These are phyloP conservation scores for Allodekkera sacchari DNA, from an alignment of 805 yeast genomes.

Conservation along the genomic window DNA sequence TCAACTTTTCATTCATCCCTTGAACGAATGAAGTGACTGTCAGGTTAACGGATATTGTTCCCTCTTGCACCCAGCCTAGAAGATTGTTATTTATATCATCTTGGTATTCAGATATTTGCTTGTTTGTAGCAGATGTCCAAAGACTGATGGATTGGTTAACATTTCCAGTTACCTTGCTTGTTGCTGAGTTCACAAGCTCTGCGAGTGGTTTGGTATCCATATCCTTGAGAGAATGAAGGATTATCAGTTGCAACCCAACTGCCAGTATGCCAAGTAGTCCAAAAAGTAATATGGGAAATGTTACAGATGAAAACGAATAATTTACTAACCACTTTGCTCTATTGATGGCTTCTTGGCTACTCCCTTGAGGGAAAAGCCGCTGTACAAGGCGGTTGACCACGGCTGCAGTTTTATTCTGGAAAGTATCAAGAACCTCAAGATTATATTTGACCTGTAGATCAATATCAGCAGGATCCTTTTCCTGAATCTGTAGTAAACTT, in stretches of 20 bases:
- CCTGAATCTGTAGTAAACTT: too few relatives aligned
- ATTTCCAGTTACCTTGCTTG: neutral
- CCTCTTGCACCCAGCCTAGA: constrained; percentile 55
- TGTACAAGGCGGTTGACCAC: constrained; percentile 13
- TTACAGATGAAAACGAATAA: constrained; percentile 45
- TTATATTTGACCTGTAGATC: constrained; percentile 1
- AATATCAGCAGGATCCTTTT: constrained; percentile 1
- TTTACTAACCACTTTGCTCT: constrained; percentile 35
- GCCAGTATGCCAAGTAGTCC: constrained; percentile 51
- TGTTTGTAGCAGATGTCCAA: constrained; percentile 56
- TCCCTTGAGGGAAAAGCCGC: constrained; percentile 6
- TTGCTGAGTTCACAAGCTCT: constrained; percentile 3
- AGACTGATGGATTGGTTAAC: constrained; percentile 26
- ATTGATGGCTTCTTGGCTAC: constrained; percentile 9
- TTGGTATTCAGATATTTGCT: constrained; percentile 41
- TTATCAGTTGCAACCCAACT: constrained; percentile 43
- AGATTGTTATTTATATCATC: constrained; percentile 49
- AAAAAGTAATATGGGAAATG: constrained; percentile 40
- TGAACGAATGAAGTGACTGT: constrained; percentile 52
- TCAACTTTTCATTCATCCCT: constrained; percentile 51
- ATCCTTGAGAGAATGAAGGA: constrained; percentile 25
- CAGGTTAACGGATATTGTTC: constrained; percentile 49
- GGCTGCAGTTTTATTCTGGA: constrained; percentile 17
- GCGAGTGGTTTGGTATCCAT: constrained; percentile 8
- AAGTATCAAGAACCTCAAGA: constrained; percentile 17